phyloP scores from a whole-genome alignment of 2,329 filamentous ascomycete genomes.

The Hypocrella siamensis region DNA sequence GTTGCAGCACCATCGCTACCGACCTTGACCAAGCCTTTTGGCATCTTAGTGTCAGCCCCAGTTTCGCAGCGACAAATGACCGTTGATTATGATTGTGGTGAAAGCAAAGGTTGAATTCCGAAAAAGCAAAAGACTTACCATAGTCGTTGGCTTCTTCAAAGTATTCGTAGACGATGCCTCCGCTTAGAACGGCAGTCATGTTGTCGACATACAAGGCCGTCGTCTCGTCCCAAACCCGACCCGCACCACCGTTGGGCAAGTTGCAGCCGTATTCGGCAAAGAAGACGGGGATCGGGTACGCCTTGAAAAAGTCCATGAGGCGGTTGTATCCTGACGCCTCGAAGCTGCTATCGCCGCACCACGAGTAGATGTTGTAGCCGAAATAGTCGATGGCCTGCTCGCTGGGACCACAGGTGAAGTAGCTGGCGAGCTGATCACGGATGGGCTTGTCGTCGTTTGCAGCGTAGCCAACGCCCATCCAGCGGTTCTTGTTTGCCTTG shows the following conservation, averaged over 20 bases:
- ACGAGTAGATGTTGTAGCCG: conserved; percentile 99
- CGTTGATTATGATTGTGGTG: no score
- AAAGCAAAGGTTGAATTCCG: not conserved
- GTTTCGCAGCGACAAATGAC: no score
- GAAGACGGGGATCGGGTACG: conserved; percentile 90
- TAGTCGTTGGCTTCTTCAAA: conserved; percentile 85
- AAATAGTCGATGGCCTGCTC: conserved; percentile 76
- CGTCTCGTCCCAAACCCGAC: conserved; percentile 76
- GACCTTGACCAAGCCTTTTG: conserved; percentile 48
- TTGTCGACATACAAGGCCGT: conserved; percentile 58
- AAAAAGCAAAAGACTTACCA: conserved; percentile 30
- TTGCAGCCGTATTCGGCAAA: conserved; percentile 99
- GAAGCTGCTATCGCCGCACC: conserved; percentile 81
- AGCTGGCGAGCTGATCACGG: conserved; percentile 67
- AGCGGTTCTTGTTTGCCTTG: conserved; percentile 59
- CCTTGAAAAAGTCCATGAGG: conserved; percentile 71
- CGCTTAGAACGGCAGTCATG: conserved; percentile 82
- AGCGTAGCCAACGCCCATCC: conserved; percentile 83
- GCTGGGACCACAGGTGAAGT: conserved; percentile 77
- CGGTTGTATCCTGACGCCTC: conserved; percentile 62
- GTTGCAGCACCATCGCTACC: conserved; percentile 35
- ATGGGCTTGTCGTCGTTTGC: conserved; percentile 85
- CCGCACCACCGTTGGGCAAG: conserved; percentile 40
- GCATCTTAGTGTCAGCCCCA: not conserved
- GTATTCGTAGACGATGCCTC: conserved; percentile 98